Conservation (phyloP, 2,329 filamentous ascomycete species). For the Rhinocladiella similis region DNA sequence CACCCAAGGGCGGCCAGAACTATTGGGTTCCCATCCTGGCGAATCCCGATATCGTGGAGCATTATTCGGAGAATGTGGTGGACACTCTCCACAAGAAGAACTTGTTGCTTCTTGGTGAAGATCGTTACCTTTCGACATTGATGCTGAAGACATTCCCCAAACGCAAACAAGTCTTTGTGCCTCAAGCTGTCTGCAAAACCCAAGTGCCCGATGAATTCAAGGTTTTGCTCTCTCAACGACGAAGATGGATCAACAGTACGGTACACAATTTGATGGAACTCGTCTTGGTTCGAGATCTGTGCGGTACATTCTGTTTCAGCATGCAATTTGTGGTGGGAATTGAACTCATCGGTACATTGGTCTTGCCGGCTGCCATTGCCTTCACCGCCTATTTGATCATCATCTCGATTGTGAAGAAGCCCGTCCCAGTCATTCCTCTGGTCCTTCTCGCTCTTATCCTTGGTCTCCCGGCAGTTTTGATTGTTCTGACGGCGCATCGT, state of each 20-base stretch:
- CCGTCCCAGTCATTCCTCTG: conserved; percentile 83
- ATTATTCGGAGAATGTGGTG: conserved; percentile 98
- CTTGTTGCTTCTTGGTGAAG: conserved; percentile 83
- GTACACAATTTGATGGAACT: conserved; percentile 99
- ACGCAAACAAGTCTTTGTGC: conserved; percentile 97
- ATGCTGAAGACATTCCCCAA: conserved; percentile 99
- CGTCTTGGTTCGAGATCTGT: conserved; percentile 90
- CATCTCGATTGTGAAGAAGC: conserved; percentile 75
- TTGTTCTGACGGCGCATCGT: conserved; percentile 89
- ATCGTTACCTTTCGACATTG: conserved; percentile 91
- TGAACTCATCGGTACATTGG: conserved; percentile 89
- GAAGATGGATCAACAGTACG: conserved; percentile 99
- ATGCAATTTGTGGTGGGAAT: conserved; percentile 99
- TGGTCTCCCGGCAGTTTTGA: conserved; percentile 86
- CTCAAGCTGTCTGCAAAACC: conserved; percentile 98
- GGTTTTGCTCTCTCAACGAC: conserved; percentile 88
- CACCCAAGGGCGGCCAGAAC: conserved; percentile 96
- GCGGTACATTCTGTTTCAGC: conserved; percentile 98
- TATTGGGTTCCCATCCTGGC: conserved; percentile 99
- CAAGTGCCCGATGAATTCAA: conserved; percentile 91
- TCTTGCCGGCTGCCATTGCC: conserved; percentile 90
- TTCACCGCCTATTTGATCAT: conserved; percentile 96
- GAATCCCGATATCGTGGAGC: conserved; percentile 97
- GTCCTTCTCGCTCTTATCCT: conserved; percentile 87
- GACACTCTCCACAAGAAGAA: conserved; percentile 99